phyloP scores from a whole-genome alignment of 192 early-diverging fungal genomes.

The Powellomyces hirtus region DNA sequence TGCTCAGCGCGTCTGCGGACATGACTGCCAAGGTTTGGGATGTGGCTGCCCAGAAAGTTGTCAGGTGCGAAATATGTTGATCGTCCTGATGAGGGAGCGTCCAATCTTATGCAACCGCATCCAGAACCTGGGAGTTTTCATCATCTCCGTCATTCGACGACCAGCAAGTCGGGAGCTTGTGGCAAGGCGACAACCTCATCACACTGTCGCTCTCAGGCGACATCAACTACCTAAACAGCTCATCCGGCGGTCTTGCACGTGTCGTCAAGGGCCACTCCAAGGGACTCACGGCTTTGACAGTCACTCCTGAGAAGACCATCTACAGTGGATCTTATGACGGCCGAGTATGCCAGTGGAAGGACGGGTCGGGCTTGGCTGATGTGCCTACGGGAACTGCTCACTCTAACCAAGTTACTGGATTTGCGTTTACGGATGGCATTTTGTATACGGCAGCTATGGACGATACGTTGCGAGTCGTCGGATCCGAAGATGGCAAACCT shows the following conservation, averaged over 20 bases:
- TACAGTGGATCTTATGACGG: constrained; percentile 93
- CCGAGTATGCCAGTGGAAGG: constrained; percentile 71
- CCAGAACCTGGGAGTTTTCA: constrained; percentile 14
- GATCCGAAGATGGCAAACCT: constrained; percentile 8
- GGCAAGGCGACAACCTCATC: constrained; percentile 74
- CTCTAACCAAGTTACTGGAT: constrained; percentile 69
- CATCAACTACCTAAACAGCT: constrained; percentile 78
- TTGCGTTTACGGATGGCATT: constrained; percentile 46
- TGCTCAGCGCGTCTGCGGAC: constrained; percentile 86
- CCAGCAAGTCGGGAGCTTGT: constrained; percentile 93
- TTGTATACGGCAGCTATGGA: constrained; percentile 74
- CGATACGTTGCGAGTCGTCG: constrained; percentile 57
- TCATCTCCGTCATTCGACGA: constrained; percentile 49
- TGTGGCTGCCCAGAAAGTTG: constrained; percentile 64
- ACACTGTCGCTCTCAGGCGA: constrained; percentile 82
- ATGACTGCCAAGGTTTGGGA: constrained; percentile 91
- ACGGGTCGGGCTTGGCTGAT: constrained; percentile 36
- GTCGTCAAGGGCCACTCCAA: constrained; percentile 75
- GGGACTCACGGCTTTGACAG: constrained; percentile 76
- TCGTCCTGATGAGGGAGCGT: too few relatives aligned
- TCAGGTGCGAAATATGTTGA: too few relatives aligned
- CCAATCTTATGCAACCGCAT: too few relatives aligned
- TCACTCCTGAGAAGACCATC: constrained; percentile 53
- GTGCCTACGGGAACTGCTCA: constrained; percentile 65
- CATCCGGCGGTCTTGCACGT: constrained; percentile 47